Evolutionary conservation across 805 yeast species (phyloP), one percentile per base, ranked within the genome.

Genomic region (Metschnikowia koreensis): DNA sequence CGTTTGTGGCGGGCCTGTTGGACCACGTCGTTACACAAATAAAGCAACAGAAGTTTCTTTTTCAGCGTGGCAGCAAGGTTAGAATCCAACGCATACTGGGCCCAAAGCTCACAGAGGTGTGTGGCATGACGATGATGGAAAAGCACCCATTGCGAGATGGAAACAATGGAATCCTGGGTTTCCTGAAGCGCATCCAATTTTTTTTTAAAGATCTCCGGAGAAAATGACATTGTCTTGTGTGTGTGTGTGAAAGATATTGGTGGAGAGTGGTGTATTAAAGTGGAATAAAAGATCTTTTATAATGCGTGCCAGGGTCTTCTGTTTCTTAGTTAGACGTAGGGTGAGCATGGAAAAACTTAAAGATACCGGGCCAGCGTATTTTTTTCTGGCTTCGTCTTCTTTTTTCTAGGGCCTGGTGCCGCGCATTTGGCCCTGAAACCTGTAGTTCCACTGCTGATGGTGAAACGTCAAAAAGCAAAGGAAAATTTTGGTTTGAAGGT

Each of bases 11-110:
- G 76, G 3, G 91, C 82, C 63, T 87, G 87, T 66, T 89, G 97
- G 1, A 89, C 86, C 22, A 89, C 84, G 58, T 89, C 97, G 65
- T 89, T 89, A 47, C 87, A 85, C 12, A 89, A 71, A 61, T 89
- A 89, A 26, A 89, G 74, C 50, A 86, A 67, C 1, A 86, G 76
- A 47, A 86, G 73, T 53, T 76, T 79, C 59, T 79, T 75, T 15
- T 52, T 56, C 55, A 51, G 54, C 34, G 41, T 39, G n/a, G 42
- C 16, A 29, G 53, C 41, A 29, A 42, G 27, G 38, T 33, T 34
- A 17, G 51, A 38, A n/a, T 57, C 47, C 33, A 58, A 47, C 0
- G 80, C 58, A 48, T 68, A 72, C 27, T 64, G 59, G 8, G 73
- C 66, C 90, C 90, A 85, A 6, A 77, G 68, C 28, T 67, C 63